Base-by-base conservation (phyloP, 2,329 filamentous ascomycete species). In the Rosellinia necatrix region DNA sequence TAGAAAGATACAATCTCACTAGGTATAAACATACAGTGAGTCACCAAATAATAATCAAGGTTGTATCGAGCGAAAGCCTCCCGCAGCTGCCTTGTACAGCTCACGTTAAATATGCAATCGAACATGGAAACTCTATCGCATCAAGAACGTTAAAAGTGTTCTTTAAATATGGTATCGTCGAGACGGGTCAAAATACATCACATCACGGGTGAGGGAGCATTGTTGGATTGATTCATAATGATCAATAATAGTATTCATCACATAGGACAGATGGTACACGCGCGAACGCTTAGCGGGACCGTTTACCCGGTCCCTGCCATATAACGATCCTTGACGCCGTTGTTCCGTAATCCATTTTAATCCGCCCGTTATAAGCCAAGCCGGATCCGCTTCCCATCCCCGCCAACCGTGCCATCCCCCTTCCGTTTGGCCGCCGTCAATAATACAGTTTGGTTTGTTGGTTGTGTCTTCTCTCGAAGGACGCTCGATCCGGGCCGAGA, bases 401-500 rank as follows among this genome's bases (percentile, higher is more conserved):
- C 49, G 40, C 60, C 25, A 35, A 60, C 65, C 57, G 43, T 56
- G 29, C 59, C 53, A 46, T 64, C 62, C 34, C 62, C 49, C 50
- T 61, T 58, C 59, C 63, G 30, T 64, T 67, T 68, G 30, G 49
- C 49, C 32, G 42, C 35, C 27, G 30, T 42, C 42, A 47, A 60
- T 63, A 61, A 61, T 64, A 68, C 64, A 68, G 59, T 64, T 51
- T 63, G 56, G 15, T 50, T 49, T 41, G 56, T 57, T 63, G 57
- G 51, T 64, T 59, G 34, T 67, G 65, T 64, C 60, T 65, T 61
- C 59, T 67, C 34, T 63, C 15, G 59, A 61, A 64, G 62, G 66
- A 66, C 58, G 63, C 62, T 60, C 58, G 60, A 66, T 61, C 59
- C 65, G 58, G 63, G 58, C 56, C 61, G 56, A 53, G 65, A 68